phyloP scores from a whole-genome alignment of 352 stramenopile genomes.

The Globisporangium okanoganense region DNA sequence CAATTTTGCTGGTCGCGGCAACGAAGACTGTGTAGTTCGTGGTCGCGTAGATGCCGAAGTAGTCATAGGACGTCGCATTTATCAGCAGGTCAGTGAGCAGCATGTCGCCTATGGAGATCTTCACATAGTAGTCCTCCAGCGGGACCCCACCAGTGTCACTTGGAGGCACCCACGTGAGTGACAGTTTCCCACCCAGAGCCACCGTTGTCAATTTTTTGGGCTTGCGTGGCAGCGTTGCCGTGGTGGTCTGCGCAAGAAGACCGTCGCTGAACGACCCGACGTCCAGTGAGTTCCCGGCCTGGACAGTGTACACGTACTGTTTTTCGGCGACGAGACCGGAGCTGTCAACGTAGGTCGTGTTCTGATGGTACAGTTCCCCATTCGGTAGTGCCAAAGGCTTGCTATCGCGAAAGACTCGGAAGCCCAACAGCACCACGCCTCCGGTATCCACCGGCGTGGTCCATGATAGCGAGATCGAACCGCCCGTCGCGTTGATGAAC shows the following conservation, averaged over 20 bases:
- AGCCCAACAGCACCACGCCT: constrained; percentile 30
- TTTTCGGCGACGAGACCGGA: constrained; percentile 23
- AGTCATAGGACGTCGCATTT: constrained; percentile 3
- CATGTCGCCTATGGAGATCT: not conserved
- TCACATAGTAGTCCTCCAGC: constrained; percentile 18
- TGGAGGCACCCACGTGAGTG: constrained; percentile 24
- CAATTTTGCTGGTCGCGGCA: constrained; percentile 25
- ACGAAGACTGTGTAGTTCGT: constrained; percentile 29
- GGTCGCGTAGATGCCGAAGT: constrained; percentile 23
- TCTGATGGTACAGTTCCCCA: constrained; percentile 1
- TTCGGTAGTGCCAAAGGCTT: not conserved
- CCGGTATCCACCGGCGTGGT: constrained; percentile 36
- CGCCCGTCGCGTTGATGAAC: constrained; percentile 18
- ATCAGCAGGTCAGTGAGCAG: constrained; percentile 7
- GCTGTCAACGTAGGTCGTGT: constrained; percentile 25
- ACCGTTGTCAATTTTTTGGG: constrained; percentile 12
- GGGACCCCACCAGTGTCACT: constrained; percentile 36
- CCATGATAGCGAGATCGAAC: constrained; percentile 45
- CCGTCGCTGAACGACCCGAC: constrained; percentile 22
- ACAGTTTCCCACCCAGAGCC: constrained; percentile 28
- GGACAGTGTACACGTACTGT: constrained; percentile 40
- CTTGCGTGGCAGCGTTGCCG: constrained; percentile 20
- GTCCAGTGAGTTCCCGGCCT: constrained; percentile 35
- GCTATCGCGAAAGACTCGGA: constrained; percentile 37
- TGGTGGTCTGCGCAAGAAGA: constrained; percentile 22